Percentiles rank a stretch among this genome's conserved stretches.
These are phyloP conservation scores for Didymella keratinophila DNA, from an alignment of 2,329 filamentous ascomycete species.

Conservation along the genomic window DNA sequence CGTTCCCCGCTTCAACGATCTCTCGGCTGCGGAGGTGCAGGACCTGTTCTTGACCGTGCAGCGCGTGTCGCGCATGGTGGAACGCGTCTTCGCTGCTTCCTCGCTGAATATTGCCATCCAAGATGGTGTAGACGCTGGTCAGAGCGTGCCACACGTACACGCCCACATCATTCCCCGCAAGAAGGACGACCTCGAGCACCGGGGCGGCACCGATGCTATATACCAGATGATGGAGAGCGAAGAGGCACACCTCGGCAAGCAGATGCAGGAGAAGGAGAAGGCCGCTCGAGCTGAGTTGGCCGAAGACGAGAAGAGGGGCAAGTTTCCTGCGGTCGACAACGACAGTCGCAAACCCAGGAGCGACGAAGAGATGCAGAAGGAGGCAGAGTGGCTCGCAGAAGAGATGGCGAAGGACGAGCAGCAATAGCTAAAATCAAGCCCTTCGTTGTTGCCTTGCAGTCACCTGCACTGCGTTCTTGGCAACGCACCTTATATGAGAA, in stretches of 20 bases:
- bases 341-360: constrained; percentile 69
- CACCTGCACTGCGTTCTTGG: neutral
- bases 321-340: constrained; percentile 74
- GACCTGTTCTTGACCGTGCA: constrained; percentile 92
- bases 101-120: constrained; percentile 96
- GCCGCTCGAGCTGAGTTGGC: constrained; percentile 38
- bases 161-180: constrained; percentile 86
- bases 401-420: constrained; percentile 59
- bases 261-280: constrained; percentile 68
- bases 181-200: constrained; percentile 64
- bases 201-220: constrained; percentile 72
- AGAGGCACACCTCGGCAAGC: constrained; percentile 80
- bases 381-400: constrained; percentile 72
- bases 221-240: constrained; percentile 85
- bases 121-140: constrained; percentile 87
- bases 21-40: constrained; percentile 73
- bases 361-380: constrained; percentile 78
- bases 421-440: neutral
- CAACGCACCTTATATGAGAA: neutral
- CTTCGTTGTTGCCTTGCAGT: neutral
- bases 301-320: constrained; percentile 54
- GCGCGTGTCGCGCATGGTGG: constrained; percentile 78
- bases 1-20: constrained; percentile 77
- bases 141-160: constrained; percentile 94
- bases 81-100: constrained; percentile 67